A percentile compares a stretch with the other conserved stretches of the same genome.
Conservation (phyloP, 148 eudicot species). For the Gaultheria prostrata region DNA sequence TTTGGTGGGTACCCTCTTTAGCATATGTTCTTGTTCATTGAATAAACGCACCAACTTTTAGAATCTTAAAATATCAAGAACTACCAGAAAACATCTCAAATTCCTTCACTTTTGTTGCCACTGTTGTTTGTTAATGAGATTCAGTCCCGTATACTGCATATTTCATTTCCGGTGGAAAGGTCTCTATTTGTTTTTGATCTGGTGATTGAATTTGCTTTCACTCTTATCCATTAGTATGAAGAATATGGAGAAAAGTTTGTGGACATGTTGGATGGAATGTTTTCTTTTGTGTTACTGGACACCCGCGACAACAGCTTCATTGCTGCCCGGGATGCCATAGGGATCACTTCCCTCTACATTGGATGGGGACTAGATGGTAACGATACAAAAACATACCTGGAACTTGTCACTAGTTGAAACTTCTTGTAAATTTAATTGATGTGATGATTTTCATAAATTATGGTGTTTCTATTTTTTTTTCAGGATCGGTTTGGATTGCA, state of each 20-base stretch:
- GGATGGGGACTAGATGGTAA: conserved; percentile 98
- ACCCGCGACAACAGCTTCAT: conserved; percentile 80
- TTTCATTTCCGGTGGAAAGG: no score
- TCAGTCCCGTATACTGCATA: no score
- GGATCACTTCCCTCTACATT: conserved; percentile 81
- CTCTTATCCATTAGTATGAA: conserved; percentile 54
- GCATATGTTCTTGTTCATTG: neutral
- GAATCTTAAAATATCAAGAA: neutral
- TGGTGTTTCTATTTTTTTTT: neutral
- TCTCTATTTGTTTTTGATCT: neutral
- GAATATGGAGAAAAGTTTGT: conserved; percentile 88
- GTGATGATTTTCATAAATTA: neutral
- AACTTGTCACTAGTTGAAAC: neutral
- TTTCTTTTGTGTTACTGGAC: conserved; percentile 81
- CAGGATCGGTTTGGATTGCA: conserved; percentile 89
- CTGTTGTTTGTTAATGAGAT: no score
- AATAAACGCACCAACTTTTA: neutral
- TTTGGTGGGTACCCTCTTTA: conserved; percentile 45
- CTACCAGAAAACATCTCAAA: neutral
- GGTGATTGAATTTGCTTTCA: neutral
- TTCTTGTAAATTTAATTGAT: neutral
- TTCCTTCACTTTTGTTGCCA: no score
- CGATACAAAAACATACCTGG: neutral
- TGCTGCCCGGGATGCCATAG: conserved; percentile 92
- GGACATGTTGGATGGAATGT: conserved; percentile 91